These are phyloP conservation scores for Aspergillus pseudoterreus DNA, from an alignment of 2,329 filamentous ascomycete species.

Conservation along the genomic window DNA sequence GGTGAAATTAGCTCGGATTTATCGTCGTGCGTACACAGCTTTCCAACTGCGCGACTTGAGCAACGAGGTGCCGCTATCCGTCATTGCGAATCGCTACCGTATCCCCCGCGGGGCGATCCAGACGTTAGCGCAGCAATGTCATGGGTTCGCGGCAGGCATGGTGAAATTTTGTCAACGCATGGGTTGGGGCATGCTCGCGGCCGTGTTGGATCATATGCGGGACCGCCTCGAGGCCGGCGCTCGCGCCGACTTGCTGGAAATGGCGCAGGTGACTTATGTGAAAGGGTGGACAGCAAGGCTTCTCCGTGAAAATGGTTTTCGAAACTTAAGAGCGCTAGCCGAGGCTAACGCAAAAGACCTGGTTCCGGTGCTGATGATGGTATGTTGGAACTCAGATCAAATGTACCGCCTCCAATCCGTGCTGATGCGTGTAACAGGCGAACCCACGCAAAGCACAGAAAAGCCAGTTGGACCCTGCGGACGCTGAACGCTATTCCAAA, in stretches of 20 bases:
- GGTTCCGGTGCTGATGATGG: slow-evolving; percentile 68
- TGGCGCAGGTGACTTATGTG: slow-evolving; percentile 69
- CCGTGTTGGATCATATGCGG: slow-evolving; percentile 70
- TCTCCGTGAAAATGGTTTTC: slow-evolving; percentile 74
- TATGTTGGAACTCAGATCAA: slow-evolving; percentile 26
- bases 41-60: slow-evolving; percentile 75
- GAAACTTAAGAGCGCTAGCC: slow-evolving; percentile 63
- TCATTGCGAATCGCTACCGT: slow-evolving; percentile 67
- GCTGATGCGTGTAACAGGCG: slow-evolving; percentile 43
- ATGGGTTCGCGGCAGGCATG: slow-evolving; percentile 75
- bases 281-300: slow-evolving; percentile 72
- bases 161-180: slow-evolving; percentile 76
- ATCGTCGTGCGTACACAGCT: slow-evolving; percentile 70
- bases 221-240: slow-evolving; percentile 71
- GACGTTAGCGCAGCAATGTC: slow-evolving; percentile 68
- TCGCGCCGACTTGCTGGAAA: slow-evolving; percentile 64
- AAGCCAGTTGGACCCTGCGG: slow-evolving; percentile 52
- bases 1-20: slow-evolving; percentile 59
- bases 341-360: slow-evolving; percentile 66
- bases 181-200: slow-evolving; percentile 70
- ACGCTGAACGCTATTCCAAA: slow-evolving; percentile 58
- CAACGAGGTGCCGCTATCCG: slow-evolving; percentile 69
- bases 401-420: neutral
- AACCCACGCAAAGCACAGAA: slow-evolving; percentile 59
- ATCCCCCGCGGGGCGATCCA: slow-evolving; percentile 68